phyloP scores from a whole-genome alignment of 257 asterid species.

The Knoxia roxburghii region DNA sequence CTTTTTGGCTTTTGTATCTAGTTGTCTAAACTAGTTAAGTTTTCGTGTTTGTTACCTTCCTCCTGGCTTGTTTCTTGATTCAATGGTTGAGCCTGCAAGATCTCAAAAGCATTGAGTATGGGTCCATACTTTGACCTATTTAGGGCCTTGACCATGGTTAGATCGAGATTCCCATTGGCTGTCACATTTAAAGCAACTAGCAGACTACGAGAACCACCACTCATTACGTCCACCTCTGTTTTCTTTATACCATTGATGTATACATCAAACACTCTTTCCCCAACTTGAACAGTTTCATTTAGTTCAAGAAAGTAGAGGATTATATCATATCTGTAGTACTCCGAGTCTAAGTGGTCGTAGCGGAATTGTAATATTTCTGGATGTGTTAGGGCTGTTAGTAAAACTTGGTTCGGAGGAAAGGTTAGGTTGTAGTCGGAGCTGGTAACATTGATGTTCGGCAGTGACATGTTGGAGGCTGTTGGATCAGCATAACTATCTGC shows the following conservation, averaged over 20 bases:
- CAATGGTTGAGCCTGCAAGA: slow-evolving; percentile 34
- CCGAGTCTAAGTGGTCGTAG: slow-evolving; percentile 32
- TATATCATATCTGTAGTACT: slow-evolving; percentile 26
- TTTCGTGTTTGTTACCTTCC: slow-evolving; percentile 36
- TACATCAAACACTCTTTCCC: slow-evolving; percentile 51
- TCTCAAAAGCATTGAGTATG: slow-evolving; percentile 50
- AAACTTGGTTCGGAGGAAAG: slow-evolving; percentile 42
- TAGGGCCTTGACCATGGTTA: slow-evolving; percentile 38
- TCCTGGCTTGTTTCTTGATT: slow-evolving; percentile 30
- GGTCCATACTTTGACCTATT: slow-evolving; percentile 45
- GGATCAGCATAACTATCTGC: slow-evolving; percentile 24
- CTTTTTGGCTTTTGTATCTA: background rate
- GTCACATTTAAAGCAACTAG: slow-evolving; percentile 33
- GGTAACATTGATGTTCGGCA: slow-evolving; percentile 16
- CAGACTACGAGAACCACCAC: slow-evolving; percentile 24
- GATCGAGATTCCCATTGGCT: slow-evolving; percentile 40
- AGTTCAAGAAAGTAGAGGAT: slow-evolving; percentile 53
- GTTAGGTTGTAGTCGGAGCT: slow-evolving; percentile 14
- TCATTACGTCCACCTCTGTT: slow-evolving; percentile 34
- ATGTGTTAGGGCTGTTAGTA: slow-evolving; percentile 47
- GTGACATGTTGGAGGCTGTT: slow-evolving; percentile 21
- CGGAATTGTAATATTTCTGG: slow-evolving; percentile 39
- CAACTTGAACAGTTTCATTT: slow-evolving; percentile 29
- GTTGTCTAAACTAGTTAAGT: slow-evolving; percentile 1
- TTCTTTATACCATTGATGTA: slow-evolving; percentile 33